phyloP scores from a whole-genome alignment of 306 rosid species.

The Quillaja saponaria region DNA sequence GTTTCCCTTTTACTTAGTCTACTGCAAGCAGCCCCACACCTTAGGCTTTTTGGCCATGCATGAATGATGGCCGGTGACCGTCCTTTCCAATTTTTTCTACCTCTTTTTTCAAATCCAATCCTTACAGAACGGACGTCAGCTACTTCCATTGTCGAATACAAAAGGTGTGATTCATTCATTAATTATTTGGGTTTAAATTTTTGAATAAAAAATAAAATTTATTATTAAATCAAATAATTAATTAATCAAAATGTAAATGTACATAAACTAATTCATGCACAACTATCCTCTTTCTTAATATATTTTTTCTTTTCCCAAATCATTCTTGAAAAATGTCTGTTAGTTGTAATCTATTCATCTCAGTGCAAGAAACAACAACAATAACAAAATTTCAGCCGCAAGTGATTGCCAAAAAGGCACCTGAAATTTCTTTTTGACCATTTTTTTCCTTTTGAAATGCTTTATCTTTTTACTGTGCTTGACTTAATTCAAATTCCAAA shows the following conservation, averaged over 20 bases:
- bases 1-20: slow-evolving; percentile 1
- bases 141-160: slow-evolving; percentile 47
- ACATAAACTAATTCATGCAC: too few relatives aligned
- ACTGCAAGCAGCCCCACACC: slow-evolving; percentile 43
- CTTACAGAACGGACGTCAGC: slow-evolving; percentile 60
- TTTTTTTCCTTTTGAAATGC: not conserved
- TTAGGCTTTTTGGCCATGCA: slow-evolving; percentile 39
- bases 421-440: not conserved
- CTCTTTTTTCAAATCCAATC: slow-evolving; percentile 35
- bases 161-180: not conserved
- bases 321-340: not conserved
- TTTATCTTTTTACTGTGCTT: not conserved
- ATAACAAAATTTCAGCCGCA: slow-evolving; percentile 21
- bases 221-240: too few relatives aligned
- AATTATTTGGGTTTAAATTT: too few relatives aligned
- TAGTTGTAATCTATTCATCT: not conserved
- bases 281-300: not conserved
- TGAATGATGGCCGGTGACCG: slow-evolving; percentile 59
- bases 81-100: slow-evolving; percentile 42
- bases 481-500: slow-evolving; percentile 15
- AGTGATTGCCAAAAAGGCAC: slow-evolving; percentile 31
- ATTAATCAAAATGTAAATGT: too few relatives aligned
- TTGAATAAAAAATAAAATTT: too few relatives aligned
- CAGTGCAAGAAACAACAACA: slow-evolving; percentile 1
- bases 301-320: not conserved